Base-by-base conservation (phyloP, 208 protist genomes). In the Trichomonas vaginalis region DNA sequence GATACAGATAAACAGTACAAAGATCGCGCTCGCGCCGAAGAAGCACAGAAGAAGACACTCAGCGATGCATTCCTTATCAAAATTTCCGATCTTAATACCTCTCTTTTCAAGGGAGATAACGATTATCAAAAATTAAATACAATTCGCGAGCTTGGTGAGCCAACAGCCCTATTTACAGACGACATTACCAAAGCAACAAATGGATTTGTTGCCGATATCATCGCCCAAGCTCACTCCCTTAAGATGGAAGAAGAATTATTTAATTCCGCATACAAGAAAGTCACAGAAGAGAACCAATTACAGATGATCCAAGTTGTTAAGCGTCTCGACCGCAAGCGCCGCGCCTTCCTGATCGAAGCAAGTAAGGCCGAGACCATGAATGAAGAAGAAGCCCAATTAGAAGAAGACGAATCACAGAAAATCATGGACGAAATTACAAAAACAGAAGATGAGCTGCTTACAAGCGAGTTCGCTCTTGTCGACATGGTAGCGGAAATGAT, bases 261-360 rank as follows among this genome's bases (percentile, higher is more conserved):
- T 51, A 92, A 92, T 51, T 45, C 42, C 8, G 86, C 86, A 21
- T 92, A 92, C n/a, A 51, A 35, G 14, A 51, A 35, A 51, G 46
- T 92, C 15, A 51, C 86, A 35, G 86, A 92, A 51, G 37, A 92
- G n/a, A 92, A 92, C 15, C 40, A 45, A 35, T 45, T 49, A n/a
- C n/a, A 92, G 46, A 92, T 92, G 86, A 45, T 92, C 45, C 40
- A 35, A 39, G 46, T 92, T n/a, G 86, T 92, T n/a, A 92, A 92
- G 46, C 23, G 14, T 15, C n/a, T 92, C 0, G 86, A 92, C 42
- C 39, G 86, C 32, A 92, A 51, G 46, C 40, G 86, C 17, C 42
- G 86, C 17, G 86, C 15, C 17, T 92, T 92, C 45, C 12, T 92
- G 0, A 70, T 70, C 21, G 56, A 70, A 27, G 56, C 56, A 32